Percentiles rank a stretch among this genome's conserved stretches.
Evolutionary conservation across 768 basidiomycete species (phyloP).

Genomic region (Candolleomyces aberdarensis): DNA sequence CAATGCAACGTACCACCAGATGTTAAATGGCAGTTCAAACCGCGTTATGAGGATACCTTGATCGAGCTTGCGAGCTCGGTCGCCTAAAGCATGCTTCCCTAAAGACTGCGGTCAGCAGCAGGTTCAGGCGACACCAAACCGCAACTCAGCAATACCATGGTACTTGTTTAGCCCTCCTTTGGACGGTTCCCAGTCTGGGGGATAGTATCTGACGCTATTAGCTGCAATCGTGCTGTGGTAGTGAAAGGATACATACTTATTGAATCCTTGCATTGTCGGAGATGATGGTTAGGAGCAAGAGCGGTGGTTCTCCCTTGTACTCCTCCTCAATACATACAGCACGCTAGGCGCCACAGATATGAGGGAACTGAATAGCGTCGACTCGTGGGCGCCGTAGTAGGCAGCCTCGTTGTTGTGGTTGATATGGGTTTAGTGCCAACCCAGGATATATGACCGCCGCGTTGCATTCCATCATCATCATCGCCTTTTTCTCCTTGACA

Average conservation of each 20-base stretch:
- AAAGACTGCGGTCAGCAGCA: constrained; percentile 2
- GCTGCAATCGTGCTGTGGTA: background rate
- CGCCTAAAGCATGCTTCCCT: constrained; percentile 94
- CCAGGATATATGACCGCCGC: background rate
- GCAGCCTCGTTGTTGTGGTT: no score
- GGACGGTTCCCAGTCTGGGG: constrained; percentile 49
- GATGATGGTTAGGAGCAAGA: constrained; percentile 1
- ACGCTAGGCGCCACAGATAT: no score
- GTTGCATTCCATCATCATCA: background rate
- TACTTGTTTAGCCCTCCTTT: constrained; percentile 72
- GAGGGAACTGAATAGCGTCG: no score
- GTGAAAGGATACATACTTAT: constrained; percentile 32
- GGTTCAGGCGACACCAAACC: background rate
- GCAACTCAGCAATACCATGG: constrained; percentile 44
- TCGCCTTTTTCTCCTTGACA: background rate
- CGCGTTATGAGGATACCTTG: constrained; percentile 94
- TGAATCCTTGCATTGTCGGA: constrained; percentile 43
- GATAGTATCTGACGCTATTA: constrained; percentile 38
- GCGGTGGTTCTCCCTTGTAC: background rate
- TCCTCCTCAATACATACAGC: no score
- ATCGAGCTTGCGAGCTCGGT: constrained; percentile 92
- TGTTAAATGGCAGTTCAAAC: constrained; percentile 95
- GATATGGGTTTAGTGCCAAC: background rate
- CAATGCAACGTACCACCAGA: constrained; percentile 74
- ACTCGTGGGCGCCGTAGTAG: no score